A percentile compares a stretch with the other conserved stretches of the same genome.
Evolutionary conservation across 1,284 basidiomycete genomes (phyloP).

Genomic region (Psilocybe mexicana): DNA sequence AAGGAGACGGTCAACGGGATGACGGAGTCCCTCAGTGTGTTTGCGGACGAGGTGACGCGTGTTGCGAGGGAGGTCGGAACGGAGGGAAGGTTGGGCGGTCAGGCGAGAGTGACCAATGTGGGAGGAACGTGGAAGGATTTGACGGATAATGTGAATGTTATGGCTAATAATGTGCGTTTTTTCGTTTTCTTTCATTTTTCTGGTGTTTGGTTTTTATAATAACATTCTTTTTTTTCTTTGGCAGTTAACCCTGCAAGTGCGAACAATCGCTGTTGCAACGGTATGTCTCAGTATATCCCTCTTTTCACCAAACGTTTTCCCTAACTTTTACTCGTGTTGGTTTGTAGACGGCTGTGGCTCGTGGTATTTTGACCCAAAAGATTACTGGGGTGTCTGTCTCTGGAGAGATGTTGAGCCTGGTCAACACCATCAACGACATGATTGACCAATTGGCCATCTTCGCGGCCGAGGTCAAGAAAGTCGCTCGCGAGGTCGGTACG

Average conservation of each 20-base stretch:
- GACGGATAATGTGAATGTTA: slow-evolving; percentile 92
- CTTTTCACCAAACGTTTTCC: not conserved
- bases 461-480: slow-evolving; percentile 93
- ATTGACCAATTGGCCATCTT: slow-evolving; percentile 94
- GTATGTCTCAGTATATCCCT: slow-evolving; percentile 36
- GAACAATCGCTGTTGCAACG: slow-evolving; percentile 92
- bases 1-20: slow-evolving; percentile 90
- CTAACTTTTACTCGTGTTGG: too few species aligned
- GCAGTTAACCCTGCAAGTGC: slow-evolving; percentile 94
- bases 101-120: slow-evolving; percentile 87
- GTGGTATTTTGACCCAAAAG: slow-evolving; percentile 93
- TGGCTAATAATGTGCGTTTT: slow-evolving; percentile 75
- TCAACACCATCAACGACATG: slow-evolving; percentile 96
- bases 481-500: slow-evolving; percentile 93
- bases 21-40: slow-evolving; percentile 86
- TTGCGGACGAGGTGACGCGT: slow-evolving; percentile 87
- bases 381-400: slow-evolving; percentile 91
- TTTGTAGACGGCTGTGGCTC: slow-evolving; percentile 83
- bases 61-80: slow-evolving; percentile 92
- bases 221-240: slow-evolving; percentile 5
- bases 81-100: slow-evolving; percentile 86
- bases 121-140: slow-evolving; percentile 98
- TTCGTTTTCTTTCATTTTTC: not conserved
- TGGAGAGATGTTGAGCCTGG: slow-evolving; percentile 93
- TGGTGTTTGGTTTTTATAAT: too few species aligned